A percentile compares a stretch with the other conserved stretches of the same genome.
Conservation (phyloP, 2,329 filamentous ascomycete genomes). For the Elsinoe arachidis region DNA sequence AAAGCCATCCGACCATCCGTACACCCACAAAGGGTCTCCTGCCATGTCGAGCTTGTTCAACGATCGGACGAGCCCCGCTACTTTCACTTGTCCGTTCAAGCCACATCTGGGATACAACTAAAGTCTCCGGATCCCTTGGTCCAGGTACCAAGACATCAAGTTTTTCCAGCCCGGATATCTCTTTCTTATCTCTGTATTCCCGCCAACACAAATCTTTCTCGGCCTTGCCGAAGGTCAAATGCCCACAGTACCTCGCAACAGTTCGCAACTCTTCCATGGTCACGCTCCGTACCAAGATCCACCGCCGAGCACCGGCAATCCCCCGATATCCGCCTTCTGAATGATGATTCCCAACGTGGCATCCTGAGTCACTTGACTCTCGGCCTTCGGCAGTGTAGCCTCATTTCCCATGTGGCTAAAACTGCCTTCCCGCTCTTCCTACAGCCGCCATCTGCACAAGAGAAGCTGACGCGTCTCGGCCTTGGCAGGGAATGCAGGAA, state of each 20-base stretch:
- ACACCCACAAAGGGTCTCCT: neutral
- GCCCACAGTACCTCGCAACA: neutral
- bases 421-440: neutral
- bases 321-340: neutral
- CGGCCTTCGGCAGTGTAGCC: neutral
- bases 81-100: neutral
- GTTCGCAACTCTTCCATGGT: neutral
- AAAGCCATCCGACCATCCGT: neutral
- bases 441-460: neutral
- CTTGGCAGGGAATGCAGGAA: neutral
- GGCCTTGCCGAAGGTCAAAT: neutral
- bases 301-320: neutral
- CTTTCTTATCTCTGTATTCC: conserved; percentile 2
- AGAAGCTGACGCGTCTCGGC: neutral
- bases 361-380: neutral
- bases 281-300: neutral
- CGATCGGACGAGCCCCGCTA: neutral
- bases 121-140: neutral
- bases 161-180: neutral
- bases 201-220: neutral
- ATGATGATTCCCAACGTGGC: too few relatives aligned
- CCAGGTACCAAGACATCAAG: neutral
- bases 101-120: neutral
- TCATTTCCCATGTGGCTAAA: conserved; percentile 1
- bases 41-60: neutral